A percentile compares a stretch with the other conserved stretches of the same genome.
Conservation (phyloP, 75 land plant genomes). For the Pinus tabuliformis region DNA sequence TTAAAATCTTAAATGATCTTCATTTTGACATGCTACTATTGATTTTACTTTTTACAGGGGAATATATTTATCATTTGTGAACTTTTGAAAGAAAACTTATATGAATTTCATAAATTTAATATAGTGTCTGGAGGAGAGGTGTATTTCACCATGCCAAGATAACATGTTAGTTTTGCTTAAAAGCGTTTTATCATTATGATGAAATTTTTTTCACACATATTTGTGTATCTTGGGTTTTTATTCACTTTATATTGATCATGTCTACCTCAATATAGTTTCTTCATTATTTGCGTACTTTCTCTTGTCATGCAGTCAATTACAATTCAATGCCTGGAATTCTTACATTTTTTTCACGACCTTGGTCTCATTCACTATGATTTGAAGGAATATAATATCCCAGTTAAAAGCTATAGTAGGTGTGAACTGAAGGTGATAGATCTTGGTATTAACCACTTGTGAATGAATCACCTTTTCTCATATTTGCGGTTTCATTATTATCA, state of each 20-base stretch:
- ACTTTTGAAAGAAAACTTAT: slow-evolving; percentile 94
- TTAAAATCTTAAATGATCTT: no score
- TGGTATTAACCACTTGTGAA: slow-evolving; percentile 99
- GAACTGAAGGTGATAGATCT: slow-evolving; percentile 99
- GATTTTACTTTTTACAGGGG: slow-evolving; percentile 49
- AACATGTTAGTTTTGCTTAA: slow-evolving; percentile 60
- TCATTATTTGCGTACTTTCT: neutral
- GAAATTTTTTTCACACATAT: neutral
- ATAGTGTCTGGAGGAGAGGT: slow-evolving; percentile 99
- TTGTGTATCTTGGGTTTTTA: neutral
- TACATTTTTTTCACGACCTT: slow-evolving; percentile 90
- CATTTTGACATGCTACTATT: no score
- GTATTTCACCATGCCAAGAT: slow-evolving; percentile 98
- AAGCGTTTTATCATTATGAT: no score
- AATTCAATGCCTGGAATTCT: slow-evolving; percentile 94
- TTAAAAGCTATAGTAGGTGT: slow-evolving; percentile 99
- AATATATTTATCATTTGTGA: slow-evolving; percentile 97
- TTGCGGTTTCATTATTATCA: slow-evolving; percentile 98
- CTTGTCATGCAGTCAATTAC: slow-evolving; percentile 54
- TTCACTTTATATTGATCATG: neutral
- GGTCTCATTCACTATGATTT: slow-evolving; percentile 97
- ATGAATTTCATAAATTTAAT: slow-evolving; percentile 99
- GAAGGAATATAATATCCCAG: slow-evolving; percentile 97
- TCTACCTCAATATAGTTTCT: neutral
- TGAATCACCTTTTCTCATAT: slow-evolving; percentile 99